These are phyloP conservation scores for Cucurbita maxima DNA, from an alignment of 306 rosid species.

Conservation along the genomic window DNA sequence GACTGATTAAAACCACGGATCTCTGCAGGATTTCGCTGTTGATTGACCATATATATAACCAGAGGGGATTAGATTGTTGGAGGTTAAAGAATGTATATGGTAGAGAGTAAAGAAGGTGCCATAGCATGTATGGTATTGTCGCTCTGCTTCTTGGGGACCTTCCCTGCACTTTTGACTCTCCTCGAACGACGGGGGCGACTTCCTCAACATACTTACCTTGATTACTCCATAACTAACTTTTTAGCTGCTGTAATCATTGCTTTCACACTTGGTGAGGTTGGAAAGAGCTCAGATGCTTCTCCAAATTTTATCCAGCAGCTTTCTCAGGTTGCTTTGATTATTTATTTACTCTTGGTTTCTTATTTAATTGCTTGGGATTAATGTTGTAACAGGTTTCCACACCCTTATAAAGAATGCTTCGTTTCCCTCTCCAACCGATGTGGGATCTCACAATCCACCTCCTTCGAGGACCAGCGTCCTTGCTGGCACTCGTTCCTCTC, in stretches of 20 bases:
- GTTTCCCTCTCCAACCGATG: too few species aligned
- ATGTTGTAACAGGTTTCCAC: too few species aligned
- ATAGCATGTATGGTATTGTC: conserved; percentile 74
- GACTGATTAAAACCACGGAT: not conserved
- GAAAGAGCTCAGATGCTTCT: conserved; percentile 26
- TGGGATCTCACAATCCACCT: too few species aligned
- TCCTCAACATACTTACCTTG: conserved; percentile 92
- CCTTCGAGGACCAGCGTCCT: too few species aligned
- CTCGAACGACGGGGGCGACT: conserved; percentile 76
- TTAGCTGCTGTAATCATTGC: conserved; percentile 75
- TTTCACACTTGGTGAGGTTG: conserved; percentile 64
- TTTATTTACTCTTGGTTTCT: not conserved
- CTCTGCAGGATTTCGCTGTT: not conserved
- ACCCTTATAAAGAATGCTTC: not conserved
- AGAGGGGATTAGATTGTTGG: not conserved
- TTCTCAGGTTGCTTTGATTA: conserved; percentile 32
- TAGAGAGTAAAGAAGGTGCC: conserved; percentile 83
- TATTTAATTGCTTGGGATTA: not conserved
- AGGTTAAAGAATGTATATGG: conserved; percentile 48
- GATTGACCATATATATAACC: not conserved
- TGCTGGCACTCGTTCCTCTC: too few species aligned
- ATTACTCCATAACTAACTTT: conserved; percentile 63
- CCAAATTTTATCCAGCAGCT: conserved; percentile 64
- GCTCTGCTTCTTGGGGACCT: conserved; percentile 61
- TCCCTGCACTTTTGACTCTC: conserved; percentile 63